Percentiles rank a stretch among this genome's conserved stretches.
Conservation (phyloP, 2,329 filamentous ascomycete genomes). For the Venturia carpophila region DNA sequence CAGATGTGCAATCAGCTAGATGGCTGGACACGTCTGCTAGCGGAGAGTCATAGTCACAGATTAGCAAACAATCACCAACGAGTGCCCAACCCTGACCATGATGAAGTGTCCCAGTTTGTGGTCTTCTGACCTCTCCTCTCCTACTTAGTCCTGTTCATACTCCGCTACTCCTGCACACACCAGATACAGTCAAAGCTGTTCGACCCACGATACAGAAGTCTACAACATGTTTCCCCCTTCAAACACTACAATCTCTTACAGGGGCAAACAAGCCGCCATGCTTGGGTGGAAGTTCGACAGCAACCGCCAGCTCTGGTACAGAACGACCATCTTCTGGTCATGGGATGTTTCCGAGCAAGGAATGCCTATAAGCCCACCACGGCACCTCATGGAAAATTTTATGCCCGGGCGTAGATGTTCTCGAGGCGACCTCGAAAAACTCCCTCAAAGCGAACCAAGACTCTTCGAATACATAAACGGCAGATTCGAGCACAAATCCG, state of each 20-base stretch:
- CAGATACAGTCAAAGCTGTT: not conserved
- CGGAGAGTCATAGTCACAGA: not conserved
- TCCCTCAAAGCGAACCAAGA: not conserved
- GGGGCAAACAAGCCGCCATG: not conserved
- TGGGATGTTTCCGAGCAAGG: not conserved
- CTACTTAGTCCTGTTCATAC: not conserved
- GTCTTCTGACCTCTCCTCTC: not conserved
- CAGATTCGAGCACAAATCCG: not conserved
- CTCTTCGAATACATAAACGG: not conserved
- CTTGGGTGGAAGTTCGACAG: not conserved
- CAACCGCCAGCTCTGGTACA: not conserved
- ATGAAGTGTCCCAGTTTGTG: not conserved
- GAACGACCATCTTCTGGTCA: conserved; percentile 5
- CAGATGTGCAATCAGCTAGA: not conserved
- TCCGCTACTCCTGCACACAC: not conserved
- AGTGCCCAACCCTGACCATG: not conserved
- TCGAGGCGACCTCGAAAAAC: not conserved
- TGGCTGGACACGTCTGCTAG: not conserved
- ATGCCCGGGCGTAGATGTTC: not conserved
- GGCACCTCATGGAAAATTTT: not conserved
- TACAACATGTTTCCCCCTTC: not conserved
- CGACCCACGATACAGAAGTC: not conserved
- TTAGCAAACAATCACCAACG: not conserved
- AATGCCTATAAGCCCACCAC: not conserved
- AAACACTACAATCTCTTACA: not conserved